A percentile compares a stretch with the other conserved stretches of the same genome.
Conservation (phyloP, 495 filamentous ascomycete genomes). For the Neurospora terricola region DNA sequence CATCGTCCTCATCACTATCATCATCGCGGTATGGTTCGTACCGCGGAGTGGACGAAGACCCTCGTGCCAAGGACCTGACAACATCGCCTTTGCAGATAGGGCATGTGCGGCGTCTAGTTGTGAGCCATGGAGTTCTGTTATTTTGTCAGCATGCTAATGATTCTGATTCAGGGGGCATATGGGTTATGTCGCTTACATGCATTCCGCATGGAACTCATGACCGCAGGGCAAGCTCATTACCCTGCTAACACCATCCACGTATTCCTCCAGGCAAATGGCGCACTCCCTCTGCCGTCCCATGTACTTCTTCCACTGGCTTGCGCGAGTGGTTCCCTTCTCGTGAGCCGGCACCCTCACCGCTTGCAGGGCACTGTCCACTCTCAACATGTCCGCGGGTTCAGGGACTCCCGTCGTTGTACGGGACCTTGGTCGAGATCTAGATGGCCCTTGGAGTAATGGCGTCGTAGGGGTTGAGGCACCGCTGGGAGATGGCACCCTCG, state of each 20-base stretch:
- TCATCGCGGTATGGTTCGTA: slow-evolving; percentile 39
- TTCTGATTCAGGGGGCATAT: background rate
- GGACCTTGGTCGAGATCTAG: slow-evolving; percentile 50
- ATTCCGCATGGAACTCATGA: slow-evolving; percentile 94
- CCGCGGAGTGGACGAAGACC: slow-evolving; percentile 31
- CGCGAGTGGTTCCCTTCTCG: slow-evolving; percentile 41
- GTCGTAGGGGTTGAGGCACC: slow-evolving; percentile 57
- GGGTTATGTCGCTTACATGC: slow-evolving; percentile 68
- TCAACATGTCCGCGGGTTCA: slow-evolving; percentile 29
- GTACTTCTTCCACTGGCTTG: slow-evolving; percentile 67
- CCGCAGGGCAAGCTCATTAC: slow-evolving; percentile 99
- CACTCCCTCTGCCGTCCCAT: slow-evolving; percentile 85
- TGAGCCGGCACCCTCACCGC: slow-evolving; percentile 15
- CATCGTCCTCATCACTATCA: slow-evolving; percentile 35
- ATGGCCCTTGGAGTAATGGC: slow-evolving; percentile 57
- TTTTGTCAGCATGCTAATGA: slow-evolving; percentile 14
- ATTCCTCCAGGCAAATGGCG: slow-evolving; percentile 96
- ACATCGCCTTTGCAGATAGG: slow-evolving; percentile 98
- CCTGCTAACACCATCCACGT: slow-evolving; percentile 83
- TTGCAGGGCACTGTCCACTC: slow-evolving; percentile 29
- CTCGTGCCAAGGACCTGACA: slow-evolving; percentile 49
- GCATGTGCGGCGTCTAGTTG: slow-evolving; percentile 86
- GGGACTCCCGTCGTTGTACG: slow-evolving; percentile 53
- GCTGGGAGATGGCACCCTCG: slow-evolving; percentile 42
- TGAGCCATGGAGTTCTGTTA: slow-evolving; percentile 90